Conservation (phyloP, 306 rosid genomes). For the Lotus japonicus region DNA sequence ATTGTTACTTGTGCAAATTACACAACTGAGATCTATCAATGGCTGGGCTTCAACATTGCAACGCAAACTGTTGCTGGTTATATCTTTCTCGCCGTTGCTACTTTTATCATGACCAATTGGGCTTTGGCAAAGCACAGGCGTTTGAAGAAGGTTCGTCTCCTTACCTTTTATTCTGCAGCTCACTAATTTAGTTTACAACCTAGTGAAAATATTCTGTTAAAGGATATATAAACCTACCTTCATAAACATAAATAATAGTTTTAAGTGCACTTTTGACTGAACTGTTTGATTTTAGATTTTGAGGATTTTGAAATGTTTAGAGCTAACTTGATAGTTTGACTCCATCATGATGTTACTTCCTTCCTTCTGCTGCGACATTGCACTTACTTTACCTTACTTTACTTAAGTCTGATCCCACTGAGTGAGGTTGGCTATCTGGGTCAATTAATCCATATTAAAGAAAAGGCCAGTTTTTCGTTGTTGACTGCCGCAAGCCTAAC, state of each 20-base stretch:
- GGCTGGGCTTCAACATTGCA: conserved; percentile 95
- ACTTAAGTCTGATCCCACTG: too few species aligned
- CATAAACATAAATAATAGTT: not conserved
- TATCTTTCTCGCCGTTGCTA: conserved; percentile 63
- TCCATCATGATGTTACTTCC: not conserved
- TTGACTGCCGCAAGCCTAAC: too few species aligned
- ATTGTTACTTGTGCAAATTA: conserved; percentile 96
- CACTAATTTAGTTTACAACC: not conserved
- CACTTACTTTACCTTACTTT: not conserved
- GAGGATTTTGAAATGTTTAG: not conserved
- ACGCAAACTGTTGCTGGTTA: conserved; percentile 94
- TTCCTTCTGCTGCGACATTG: not conserved
- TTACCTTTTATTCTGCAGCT: not conserved
- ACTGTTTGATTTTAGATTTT: not conserved
- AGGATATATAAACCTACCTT: not conserved
- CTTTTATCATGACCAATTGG: conserved; percentile 91
- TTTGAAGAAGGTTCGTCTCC: conserved; percentile 65
- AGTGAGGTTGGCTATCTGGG: too few species aligned
- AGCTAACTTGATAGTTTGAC: not conserved
- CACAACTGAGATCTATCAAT: conserved; percentile 95
- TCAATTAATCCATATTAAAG: too few species aligned
- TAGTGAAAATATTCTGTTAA: too few species aligned
- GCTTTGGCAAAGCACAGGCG: conserved; percentile 96
- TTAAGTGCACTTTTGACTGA: not conserved
- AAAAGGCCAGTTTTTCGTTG: too few species aligned